Percentiles rank a stretch among this genome's conserved stretches.
phyloP scores from a whole-genome alignment of 371 early-diverging fungal genomes.

The Dichotomocladium elegans region DNA sequence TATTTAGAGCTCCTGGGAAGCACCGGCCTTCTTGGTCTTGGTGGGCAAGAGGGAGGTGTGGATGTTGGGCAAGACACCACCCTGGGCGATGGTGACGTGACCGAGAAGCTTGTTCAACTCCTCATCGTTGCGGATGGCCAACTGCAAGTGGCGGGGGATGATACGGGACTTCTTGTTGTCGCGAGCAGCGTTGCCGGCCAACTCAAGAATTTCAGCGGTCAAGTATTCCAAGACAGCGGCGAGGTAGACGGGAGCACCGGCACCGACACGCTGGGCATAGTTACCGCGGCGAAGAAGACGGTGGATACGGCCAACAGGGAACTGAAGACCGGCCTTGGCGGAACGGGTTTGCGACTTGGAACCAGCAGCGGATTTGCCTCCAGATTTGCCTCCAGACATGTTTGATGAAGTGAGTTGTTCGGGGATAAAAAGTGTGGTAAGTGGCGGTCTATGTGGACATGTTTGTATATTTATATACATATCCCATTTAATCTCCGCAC shows the following conservation, averaged over 20 bases:
- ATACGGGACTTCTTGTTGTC: constrained; percentile 96
- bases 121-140: constrained; percentile 95
- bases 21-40: constrained; percentile 71
- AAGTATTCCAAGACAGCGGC: constrained; percentile 96
- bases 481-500: neutral
- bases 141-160: constrained; percentile 86
- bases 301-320: constrained; percentile 97
- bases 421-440: constrained; percentile 1
- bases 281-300: constrained; percentile 93
- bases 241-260: constrained; percentile 93
- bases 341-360: constrained; percentile 67
- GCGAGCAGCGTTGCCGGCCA: constrained; percentile 94
- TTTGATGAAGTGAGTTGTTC: constrained; percentile 7
- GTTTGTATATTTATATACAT: constrained; percentile 8
- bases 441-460: neutral
- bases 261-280: constrained; percentile 94
- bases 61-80: constrained; percentile 89
- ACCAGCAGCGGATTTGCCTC: constrained; percentile 51
- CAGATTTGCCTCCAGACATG: constrained; percentile 54
- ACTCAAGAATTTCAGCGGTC: constrained; percentile 94
- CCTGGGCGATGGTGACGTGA: constrained; percentile 85
- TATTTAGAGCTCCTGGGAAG: constrained; percentile 45
- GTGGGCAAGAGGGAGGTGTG: constrained; percentile 69
- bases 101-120: constrained; percentile 94
- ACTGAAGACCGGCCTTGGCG: constrained; percentile 85